Base-by-base conservation (phyloP, 2,329 filamentous ascomycete genomes). In the Nemania abortiva region DNA sequence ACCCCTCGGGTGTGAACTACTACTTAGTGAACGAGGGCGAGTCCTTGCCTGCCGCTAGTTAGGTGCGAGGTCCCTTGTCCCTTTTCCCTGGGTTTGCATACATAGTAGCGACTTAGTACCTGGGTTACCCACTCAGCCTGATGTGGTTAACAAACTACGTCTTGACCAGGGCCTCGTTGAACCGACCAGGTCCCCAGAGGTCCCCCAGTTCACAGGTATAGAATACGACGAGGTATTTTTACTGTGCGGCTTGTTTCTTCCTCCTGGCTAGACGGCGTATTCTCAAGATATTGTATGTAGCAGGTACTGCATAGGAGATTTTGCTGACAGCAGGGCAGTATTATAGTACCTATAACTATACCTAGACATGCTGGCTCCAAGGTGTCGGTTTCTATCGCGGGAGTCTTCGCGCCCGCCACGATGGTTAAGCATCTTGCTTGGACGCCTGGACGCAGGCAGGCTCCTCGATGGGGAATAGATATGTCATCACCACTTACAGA, bases 101-200 rank as follows among this genome's bases (percentile, higher is more conserved):
- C n/a, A n/a, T n/a, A n/a, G n/a, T n/a, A n/a, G n/a, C n/a, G n/a
- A n/a, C n/a, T n/a, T n/a, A 34, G n/a, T 24, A 47, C 37, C 31
- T n/a, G n/a, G n/a, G n/a, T n/a, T 64, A 55, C 52, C 60, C 42
- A 61, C 60, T 61, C 54, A 70, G 63, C 63, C 66, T 69, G 66
- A 62, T 62, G 29, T 55, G 62, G 66, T 56, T 39, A 54, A 66
- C 65, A 29, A 54, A 24, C 52, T 63, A n/a, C 63, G 39, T 34
- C 63, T 61, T 22, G 29, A 63, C 24, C 18, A 45, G 42, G 57
- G 39, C 27, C 52, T 63, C 27, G 57, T 63, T 66, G 53, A 53
- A 62, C 58, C 31, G 53, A 39, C 59, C 50, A 31, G 52, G 61
- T 37, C 62, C 54, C 54, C 34, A 53, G 20, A 54, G 31, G 31